Base-by-base conservation (phyloP, 768 basidiomycete genomes). In the Russula lepida region DNA sequence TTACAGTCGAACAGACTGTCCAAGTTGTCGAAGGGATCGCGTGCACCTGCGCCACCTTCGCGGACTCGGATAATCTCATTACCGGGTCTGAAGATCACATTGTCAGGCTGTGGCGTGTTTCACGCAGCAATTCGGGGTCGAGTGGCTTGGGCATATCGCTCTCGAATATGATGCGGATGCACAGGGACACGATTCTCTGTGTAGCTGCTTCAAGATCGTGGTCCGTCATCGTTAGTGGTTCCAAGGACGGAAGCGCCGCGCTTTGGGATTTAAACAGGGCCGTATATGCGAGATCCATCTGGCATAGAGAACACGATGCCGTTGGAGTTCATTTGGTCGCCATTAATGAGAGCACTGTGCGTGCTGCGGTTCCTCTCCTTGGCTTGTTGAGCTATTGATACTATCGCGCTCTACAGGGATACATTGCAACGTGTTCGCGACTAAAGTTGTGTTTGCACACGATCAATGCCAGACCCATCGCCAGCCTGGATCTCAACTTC, bases 211-310 rank as follows among this genome's bases (percentile, higher is more conserved):
- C 88, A 15, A 77, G 87, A 46, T 74, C 85, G 2, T 95, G 94
- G 94, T 90, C 89, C 1, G 67, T 92, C 25, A 81, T 84, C 25
- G 81, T 94, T 47, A 94, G 89, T 65, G 92, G 92, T 11, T 89
- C 89, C 17, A 80, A 82, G 68, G 93, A 95, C 67, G 91, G 93
- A 1, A 90, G 85, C 63, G 91, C 88, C 0, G 87, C 86, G 4
- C 59, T 95, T 3, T 97, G 94, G 94, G 94, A 95, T 71, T 78
- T 93, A 55, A 95, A 97, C 69, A 77, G 84, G 28, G 88, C 88
- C 8, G 75, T 83, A 8, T 95, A 97, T 64, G 83, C 89, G 13
- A 77, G 86, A 57, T 89, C 90, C 0, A 87, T 92, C 32, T 86
- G 86, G 81, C 89, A 92, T 59, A 79, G 78, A 12, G 61, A 69